A percentile compares a stretch with the other conserved stretches of the same genome.
phyloP scores from a whole-genome alignment of 352 stramenopile genomes.

The Pythium myriotylum region DNA sequence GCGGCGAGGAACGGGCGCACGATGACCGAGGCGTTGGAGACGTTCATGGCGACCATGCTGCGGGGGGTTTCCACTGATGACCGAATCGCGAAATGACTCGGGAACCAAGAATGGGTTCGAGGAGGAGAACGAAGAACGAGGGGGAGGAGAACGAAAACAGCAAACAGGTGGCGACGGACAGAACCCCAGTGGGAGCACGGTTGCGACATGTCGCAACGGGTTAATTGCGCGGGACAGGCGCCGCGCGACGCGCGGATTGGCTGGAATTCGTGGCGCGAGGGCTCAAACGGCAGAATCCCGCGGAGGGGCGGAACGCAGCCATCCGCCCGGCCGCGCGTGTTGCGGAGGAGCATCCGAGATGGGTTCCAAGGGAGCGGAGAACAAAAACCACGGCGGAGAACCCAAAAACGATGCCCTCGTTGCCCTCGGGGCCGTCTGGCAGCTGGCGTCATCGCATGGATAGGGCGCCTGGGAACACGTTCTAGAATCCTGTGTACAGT shows the following conservation, averaged over 20 bases:
- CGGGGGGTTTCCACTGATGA: too few species aligned
- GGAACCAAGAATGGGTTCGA: conserved; percentile 9
- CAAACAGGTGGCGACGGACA: neutral
- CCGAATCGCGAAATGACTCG: conserved; percentile 18
- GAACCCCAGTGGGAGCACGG: conserved; percentile 8
- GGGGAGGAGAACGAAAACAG: neutral
- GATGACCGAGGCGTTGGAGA: conserved; percentile 44
- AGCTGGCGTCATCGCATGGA: too few species aligned
- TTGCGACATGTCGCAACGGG: conserved; percentile 25
- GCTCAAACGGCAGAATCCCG: conserved; percentile 11
- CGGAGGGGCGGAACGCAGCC: too few species aligned
- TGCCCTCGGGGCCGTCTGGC: too few species aligned
- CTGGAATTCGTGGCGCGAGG: neutral
- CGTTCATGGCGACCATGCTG: conserved; percentile 33
- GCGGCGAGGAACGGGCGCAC: conserved; percentile 61
- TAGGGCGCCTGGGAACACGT: too few species aligned
- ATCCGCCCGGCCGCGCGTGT: too few species aligned
- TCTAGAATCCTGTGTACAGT: neutral
- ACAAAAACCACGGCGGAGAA: conserved; percentile 10
- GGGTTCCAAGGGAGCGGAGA: neutral
- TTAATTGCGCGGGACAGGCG: conserved; percentile 6
- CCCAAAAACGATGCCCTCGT: too few species aligned
- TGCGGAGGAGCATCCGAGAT: conserved; percentile 6
- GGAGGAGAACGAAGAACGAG: conserved; percentile 2
- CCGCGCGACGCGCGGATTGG: neutral